phyloP scores from a whole-genome alignment of 768 basidiomycete species.

The Boletus subcaerulescens region DNA sequence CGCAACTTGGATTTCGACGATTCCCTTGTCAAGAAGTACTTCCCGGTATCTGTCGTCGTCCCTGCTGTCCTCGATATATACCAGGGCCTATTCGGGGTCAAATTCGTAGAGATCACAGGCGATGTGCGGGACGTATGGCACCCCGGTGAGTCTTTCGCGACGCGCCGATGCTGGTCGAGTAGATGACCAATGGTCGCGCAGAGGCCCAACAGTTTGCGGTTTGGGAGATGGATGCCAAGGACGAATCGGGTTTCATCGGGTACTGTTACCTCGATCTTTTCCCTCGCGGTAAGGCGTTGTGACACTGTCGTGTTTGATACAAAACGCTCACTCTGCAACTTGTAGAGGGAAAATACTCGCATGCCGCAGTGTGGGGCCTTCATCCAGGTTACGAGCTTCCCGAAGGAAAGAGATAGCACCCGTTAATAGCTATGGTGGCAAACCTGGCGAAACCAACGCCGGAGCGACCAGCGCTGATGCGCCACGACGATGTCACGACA shows the following conservation, averaged over 20 bases:
- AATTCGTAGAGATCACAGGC: conserved; percentile 54
- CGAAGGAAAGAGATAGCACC: conserved; percentile 64
- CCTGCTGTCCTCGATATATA: background rate
- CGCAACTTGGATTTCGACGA: conserved; percentile 69
- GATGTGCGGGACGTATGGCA: conserved; percentile 73
- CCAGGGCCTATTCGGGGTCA: conserved; percentile 66
- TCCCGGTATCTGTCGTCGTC: conserved; percentile 82
- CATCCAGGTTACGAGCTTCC: conserved; percentile 59
- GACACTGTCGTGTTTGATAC: background rate
- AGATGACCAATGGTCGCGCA: conserved; percentile 18
- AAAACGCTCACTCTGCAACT: background rate
- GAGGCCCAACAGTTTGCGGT: conserved; percentile 85
- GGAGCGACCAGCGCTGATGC: conserved; percentile 78
- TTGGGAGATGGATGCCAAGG: conserved; percentile 76
- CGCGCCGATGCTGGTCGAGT: background rate
- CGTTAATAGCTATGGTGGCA: conserved; percentile 83
- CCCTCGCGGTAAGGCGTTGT: conserved; percentile 57
- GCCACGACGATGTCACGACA: conserved; percentile 56
- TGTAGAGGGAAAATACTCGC: conserved; percentile 73
- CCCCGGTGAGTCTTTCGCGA: conserved; percentile 48
- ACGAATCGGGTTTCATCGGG: conserved; percentile 71
- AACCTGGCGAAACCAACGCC: conserved; percentile 85
- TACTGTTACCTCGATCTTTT: conserved; percentile 88
- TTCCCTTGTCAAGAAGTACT: conserved; percentile 80
- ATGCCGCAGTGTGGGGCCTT: conserved; percentile 84